These are phyloP conservation scores for Tranzscheliella williamsii DNA, from an alignment of 1,284 basidiomycete species.

Conservation along the genomic window DNA sequence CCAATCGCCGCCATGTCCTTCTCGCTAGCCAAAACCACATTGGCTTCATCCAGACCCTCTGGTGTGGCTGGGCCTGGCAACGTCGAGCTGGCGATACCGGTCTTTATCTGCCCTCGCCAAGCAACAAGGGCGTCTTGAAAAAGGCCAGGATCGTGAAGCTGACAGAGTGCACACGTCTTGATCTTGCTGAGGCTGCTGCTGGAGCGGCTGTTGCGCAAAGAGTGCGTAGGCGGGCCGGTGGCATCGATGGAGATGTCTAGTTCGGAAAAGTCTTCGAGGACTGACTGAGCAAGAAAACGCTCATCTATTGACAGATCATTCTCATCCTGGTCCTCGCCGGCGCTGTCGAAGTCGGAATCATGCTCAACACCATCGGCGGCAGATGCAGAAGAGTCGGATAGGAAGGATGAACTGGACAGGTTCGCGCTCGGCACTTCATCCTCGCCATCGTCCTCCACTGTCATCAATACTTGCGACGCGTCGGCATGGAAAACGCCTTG, in stretches of 20 bases:
- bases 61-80: not conserved
- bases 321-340: conserved; percentile 22
- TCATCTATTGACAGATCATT: conserved; percentile 41
- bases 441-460: conserved; percentile 16
- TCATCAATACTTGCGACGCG: conserved; percentile 34
- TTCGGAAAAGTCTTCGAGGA: conserved; percentile 40
- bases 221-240: not conserved
- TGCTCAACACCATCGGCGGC: conserved; percentile 11
- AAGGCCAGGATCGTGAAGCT: conserved; percentile 15
- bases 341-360: conserved; percentile 4
- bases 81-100: not conserved
- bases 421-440: conserved; percentile 4
- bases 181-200: conserved; percentile 1
- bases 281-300: conserved; percentile 45
- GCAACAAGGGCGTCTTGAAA: conserved; percentile 28
- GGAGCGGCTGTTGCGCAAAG: not conserved
- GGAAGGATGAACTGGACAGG: conserved; percentile 16
- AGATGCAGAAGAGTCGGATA: conserved; percentile 16
- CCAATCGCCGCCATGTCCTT: conserved; percentile 73
- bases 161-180: conserved; percentile 11
- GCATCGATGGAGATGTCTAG: conserved; percentile 29
- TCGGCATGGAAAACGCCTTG: conserved; percentile 41
- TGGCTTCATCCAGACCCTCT: conserved; percentile 49
- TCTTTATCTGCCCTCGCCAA: conserved; percentile 21
- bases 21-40: conserved; percentile 45